Percentiles rank a stretch among this genome's conserved stretches.
Conservation (phyloP, 495 filamentous ascomycete species). For the Penicillium macrosclerotiorum region DNA sequence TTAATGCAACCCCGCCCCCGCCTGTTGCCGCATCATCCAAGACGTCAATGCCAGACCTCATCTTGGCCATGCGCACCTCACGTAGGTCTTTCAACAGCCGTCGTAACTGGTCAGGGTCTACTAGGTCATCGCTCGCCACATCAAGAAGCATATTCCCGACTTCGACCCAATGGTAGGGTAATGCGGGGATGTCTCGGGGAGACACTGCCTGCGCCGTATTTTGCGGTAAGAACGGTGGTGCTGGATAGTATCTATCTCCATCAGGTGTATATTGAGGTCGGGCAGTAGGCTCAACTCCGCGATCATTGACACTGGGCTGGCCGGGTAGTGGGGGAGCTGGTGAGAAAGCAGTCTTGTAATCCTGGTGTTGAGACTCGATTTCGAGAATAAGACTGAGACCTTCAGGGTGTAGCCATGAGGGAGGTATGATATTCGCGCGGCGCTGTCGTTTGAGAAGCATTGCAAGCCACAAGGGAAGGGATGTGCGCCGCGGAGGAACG, state of each 20-base stretch:
- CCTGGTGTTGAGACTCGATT: slow-evolving; percentile 66
- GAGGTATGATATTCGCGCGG: slow-evolving; percentile 89
- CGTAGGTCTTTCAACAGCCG: slow-evolving; percentile 76
- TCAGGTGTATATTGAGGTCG: slow-evolving; percentile 41
- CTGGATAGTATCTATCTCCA: slow-evolving; percentile 38
- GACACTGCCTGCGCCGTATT: slow-evolving; percentile 36
- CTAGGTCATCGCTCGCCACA: slow-evolving; percentile 80
- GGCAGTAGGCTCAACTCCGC: slow-evolving; percentile 27
- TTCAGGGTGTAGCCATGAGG: slow-evolving; percentile 76
- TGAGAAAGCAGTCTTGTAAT: slow-evolving; percentile 64
- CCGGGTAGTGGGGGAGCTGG: slow-evolving; percentile 65
- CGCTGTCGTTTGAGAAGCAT: slow-evolving; percentile 93
- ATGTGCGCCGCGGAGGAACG: slow-evolving; percentile 74
- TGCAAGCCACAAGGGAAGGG: slow-evolving; percentile 94
- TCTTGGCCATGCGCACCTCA: slow-evolving; percentile 87
- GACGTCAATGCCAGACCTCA: slow-evolving; percentile 68
- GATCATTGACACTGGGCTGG: slow-evolving; percentile 30
- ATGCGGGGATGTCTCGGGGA: slow-evolving; percentile 45
- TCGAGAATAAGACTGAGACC: slow-evolving; percentile 74
- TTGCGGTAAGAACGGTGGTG: slow-evolving; percentile 43
- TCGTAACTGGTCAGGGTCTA: slow-evolving; percentile 69
- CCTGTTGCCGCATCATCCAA: slow-evolving; percentile 59
- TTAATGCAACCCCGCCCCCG: slow-evolving; percentile 72
- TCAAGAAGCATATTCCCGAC: slow-evolving; percentile 81
- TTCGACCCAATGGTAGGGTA: slow-evolving; percentile 95